phyloP scores from a whole-genome alignment of 495 filamentous ascomycete genomes.

The Arthonia radiata region DNA sequence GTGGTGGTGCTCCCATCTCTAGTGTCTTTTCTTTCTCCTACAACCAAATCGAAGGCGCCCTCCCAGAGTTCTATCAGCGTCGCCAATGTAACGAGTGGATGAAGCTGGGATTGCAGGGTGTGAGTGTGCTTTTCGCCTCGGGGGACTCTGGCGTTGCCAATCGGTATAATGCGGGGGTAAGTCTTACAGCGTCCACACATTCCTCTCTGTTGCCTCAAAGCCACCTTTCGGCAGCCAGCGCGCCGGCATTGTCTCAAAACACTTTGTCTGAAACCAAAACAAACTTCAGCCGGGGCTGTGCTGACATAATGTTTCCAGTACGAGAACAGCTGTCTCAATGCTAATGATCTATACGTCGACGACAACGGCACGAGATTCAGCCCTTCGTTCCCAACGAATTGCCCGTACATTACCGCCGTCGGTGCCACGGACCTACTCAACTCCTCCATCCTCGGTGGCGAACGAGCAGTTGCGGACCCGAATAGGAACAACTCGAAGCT shows the following conservation, averaged over 20 bases:
- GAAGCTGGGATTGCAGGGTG: constrained; percentile 23
- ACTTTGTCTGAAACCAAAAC: too few species aligned
- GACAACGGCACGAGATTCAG: constrained; percentile 19
- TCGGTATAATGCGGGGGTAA: constrained; percentile 5
- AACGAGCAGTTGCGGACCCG: constrained; percentile 14
- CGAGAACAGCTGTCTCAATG: constrained; percentile 14
- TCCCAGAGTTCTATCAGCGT: constrained; percentile 25
- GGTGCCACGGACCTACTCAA: constrained; percentile 23
- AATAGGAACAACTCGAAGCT: constrained; percentile 14
- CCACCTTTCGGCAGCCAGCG: too few species aligned
- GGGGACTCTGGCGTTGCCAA: constrained; percentile 17
- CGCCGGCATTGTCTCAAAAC: too few species aligned
- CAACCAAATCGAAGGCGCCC: constrained; percentile 23
- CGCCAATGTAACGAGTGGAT: constrained; percentile 26
- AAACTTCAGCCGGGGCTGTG: too few species aligned
- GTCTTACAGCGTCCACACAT: too few species aligned
- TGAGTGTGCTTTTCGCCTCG: constrained; percentile 16
- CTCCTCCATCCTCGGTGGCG: constrained; percentile 9
- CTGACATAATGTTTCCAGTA: background rate
- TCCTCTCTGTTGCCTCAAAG: too few species aligned
- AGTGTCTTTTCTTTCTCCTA: constrained; percentile 39
- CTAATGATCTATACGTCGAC: constrained; percentile 3
- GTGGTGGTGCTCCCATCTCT: constrained; percentile 32
- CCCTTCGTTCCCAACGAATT: constrained; percentile 24
- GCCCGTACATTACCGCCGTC: constrained; percentile 26